Base-by-base conservation (phyloP, 164 flowering plant species). In the Protea cynaroides region DNA sequence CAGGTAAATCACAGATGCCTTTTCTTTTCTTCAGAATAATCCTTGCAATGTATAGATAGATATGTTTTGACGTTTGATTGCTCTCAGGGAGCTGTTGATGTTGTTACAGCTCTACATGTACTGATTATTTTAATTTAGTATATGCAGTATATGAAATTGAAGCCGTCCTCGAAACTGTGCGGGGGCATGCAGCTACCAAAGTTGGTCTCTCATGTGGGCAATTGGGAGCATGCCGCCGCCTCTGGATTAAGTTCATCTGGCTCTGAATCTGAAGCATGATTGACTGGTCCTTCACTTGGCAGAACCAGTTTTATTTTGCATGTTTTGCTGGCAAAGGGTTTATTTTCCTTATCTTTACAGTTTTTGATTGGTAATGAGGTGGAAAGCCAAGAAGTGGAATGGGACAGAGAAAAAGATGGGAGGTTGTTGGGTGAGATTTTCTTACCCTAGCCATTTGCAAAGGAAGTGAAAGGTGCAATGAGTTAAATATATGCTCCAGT, bases 131-230 rank as follows among this genome's bases (percentile, higher is more conserved):
- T 40, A 8, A 40, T 40, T 40, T 64, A 21, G n/a, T 8, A 56
- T 62, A 4, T 81, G 81, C 87, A 89, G 96, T 73, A 63, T 71
- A 53, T 66, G 79, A 78, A 75, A 61, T 22, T 55, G 72, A 79
- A 22, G 75, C 80, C 83, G 7, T 63, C 88, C 5, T 49, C 65
- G 55, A 76, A 74, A 61, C 34, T 66, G 22, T 50, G 73, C 62
- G 69, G 56, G 29, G 78, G 79, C 43, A 46, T 70, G 53, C 77
- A 75, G 62, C 62, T 63, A 25, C 75, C 73, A 36, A 82, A 75
- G 61, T 63, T 68, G 17, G 72, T 73, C 60, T 67, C 75, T 56
- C 74, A 54, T 38, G 66, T 59, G 25, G 64, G 68, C 11, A 69
- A 25, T 49, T 46, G 37, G 12, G 72, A 29, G 4, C 34, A 50